Conservation (phyloP, 257 asterid genomes). For the Solanum lycopersicoides region DNA sequence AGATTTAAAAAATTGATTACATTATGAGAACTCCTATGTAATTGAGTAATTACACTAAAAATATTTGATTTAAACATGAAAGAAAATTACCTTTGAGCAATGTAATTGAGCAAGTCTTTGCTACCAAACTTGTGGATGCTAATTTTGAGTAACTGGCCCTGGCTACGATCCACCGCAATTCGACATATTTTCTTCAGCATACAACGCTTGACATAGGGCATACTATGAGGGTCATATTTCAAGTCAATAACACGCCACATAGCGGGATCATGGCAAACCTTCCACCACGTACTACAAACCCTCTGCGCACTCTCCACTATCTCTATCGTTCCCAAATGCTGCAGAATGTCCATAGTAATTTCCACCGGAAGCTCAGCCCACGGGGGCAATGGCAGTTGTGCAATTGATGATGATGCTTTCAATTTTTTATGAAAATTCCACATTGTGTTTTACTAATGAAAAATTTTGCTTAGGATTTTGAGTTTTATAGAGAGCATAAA, state of each 20-base stretch:
- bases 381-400: neutral
- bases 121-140: neutral
- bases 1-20: too few relatives aligned
- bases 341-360: neutral
- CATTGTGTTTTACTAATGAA: neutral
- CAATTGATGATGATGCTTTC: too few relatives aligned
- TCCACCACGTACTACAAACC: neutral
- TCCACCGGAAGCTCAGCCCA: neutral
- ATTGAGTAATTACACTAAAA: too few relatives aligned
- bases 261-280: neutral
- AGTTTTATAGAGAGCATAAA: too few relatives aligned
- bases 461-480: too few relatives aligned
- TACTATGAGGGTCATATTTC: neutral
- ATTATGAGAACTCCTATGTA: too few relatives aligned
- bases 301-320: neutral
- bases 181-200: neutral
- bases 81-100: neutral
- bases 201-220: too few relatives aligned
- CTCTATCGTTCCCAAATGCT: neutral
- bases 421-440: neutral
- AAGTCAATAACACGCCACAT: conserved; percentile 6
- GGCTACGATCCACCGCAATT: neutral
- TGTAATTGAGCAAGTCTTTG: neutral
- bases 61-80: too few relatives aligned
- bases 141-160: neutral